A percentile compares a stretch with the other conserved stretches of the same genome.
Conservation (phyloP, 73 alveolate species). For the Symbiodinium pilosum region DNA sequence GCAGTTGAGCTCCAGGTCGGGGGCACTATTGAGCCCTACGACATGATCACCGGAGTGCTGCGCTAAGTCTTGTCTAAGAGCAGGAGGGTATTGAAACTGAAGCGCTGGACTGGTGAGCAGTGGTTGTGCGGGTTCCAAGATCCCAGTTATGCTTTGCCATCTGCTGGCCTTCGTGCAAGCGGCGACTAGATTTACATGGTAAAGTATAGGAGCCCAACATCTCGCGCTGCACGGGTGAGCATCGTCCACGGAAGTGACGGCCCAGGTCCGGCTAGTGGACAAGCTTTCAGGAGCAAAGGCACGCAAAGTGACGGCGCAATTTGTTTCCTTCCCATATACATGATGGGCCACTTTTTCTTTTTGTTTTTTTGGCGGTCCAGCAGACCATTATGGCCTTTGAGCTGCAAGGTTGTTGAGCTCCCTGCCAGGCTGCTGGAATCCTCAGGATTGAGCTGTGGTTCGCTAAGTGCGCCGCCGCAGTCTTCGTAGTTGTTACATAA, state of each 20-base stretch:
- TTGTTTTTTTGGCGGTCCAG: no score
- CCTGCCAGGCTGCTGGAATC: slow-evolving; percentile 51
- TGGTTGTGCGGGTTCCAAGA: not conserved
- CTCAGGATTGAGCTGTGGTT: slow-evolving; percentile 86
- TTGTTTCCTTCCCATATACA: no score
- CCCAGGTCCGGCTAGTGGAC: slow-evolving; percentile 86
- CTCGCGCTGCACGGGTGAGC: no score
- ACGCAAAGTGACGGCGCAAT: no score
- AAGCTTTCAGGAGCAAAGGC: slow-evolving; percentile 76
- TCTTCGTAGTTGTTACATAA: not conserved
- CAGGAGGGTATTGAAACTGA: no score
- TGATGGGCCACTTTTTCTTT: no score
- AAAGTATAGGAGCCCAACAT: no score
- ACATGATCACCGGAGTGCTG: slow-evolving; percentile 51
- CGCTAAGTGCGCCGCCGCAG: not conserved
- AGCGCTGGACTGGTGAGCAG: not conserved
- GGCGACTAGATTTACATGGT: no score
- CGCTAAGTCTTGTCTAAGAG: not conserved
- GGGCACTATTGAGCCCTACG: slow-evolving; percentile 67
- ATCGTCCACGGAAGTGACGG: no score
- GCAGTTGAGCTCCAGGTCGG: slow-evolving; percentile 63
- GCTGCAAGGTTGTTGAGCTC: no score
- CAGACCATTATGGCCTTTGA: no score
- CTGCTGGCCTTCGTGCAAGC: not conserved
- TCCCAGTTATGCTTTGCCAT: no score